phyloP scores from a whole-genome alignment of 2,329 filamentous ascomycete species.

The Raffaelea arxii region DNA sequence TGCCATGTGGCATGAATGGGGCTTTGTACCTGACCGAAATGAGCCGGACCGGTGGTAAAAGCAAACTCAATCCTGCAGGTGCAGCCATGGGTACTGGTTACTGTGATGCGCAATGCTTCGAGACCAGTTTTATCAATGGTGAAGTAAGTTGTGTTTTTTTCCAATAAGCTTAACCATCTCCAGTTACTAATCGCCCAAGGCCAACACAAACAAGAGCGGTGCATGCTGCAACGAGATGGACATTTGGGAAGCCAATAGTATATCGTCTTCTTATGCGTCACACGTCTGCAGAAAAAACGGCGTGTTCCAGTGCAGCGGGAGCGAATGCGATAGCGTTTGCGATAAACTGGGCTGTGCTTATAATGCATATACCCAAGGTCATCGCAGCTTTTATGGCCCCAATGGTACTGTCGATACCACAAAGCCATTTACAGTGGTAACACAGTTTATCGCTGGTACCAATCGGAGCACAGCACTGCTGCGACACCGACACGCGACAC shows the following conservation, averaged over 20 bases:
- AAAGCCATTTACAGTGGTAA: conserved; percentile 24
- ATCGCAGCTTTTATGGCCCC: conserved; percentile 16
- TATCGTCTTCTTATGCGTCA: conserved; percentile 33
- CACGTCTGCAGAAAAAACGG: conserved; percentile 37
- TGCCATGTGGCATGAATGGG: conserved; percentile 55
- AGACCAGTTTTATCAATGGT: conserved; percentile 39
- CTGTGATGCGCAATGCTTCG: conserved; percentile 51
- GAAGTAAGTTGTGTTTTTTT: conserved; percentile 21
- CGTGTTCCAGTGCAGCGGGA: conserved; percentile 36
- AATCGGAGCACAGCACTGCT: conserved; percentile 2
- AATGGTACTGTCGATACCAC: conserved; percentile 34
- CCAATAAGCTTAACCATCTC: not conserved
- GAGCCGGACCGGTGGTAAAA: conserved; percentile 49
- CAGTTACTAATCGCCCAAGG: conserved; percentile 11
- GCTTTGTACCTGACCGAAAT: conserved; percentile 51
- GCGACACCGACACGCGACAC: conserved; percentile 10
- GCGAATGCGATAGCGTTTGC: conserved; percentile 34
- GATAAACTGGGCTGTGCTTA: conserved; percentile 34
- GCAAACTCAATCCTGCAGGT: conserved; percentile 44
- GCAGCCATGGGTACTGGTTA: conserved; percentile 54
- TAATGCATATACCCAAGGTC: conserved; percentile 29
- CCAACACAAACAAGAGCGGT: conserved; percentile 32
- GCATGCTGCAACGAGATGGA: conserved; percentile 46
- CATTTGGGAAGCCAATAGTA: conserved; percentile 44
- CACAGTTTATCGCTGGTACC: conserved; percentile 29